Evolutionary conservation across 2,329 filamentous ascomycete genomes (phyloP), one percentile per base, ranked within the genome.

Genomic region (Xylaria hypoxylon): DNA sequence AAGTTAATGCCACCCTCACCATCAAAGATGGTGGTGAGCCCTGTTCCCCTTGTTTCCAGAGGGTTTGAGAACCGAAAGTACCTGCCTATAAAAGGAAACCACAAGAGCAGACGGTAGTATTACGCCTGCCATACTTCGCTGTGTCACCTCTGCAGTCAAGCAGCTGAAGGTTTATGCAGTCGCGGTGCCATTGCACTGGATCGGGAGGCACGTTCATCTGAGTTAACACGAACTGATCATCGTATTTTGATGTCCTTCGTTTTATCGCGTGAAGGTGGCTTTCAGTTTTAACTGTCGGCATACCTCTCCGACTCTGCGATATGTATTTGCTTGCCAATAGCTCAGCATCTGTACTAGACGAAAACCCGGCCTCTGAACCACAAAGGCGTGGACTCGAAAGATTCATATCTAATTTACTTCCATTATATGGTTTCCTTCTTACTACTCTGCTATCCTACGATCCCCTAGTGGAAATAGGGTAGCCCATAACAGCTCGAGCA

Each of bases 21-120:
- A 38, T 22, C 48, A 38, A 50, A 40, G 50, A 33, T 22, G 40
- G 44, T 62, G 19, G 61, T 38, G 26, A 59, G 35, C 45, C 28
- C 35, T 42, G 56, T 19, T 31, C 57, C 44, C 55, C 62, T 62
- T 60, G 69, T 70, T 70, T 70, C 69, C n/a, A 26, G 63, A 65
- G 5, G 40, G 69, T 71, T 70, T 70, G 68, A 65, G 38, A 38
- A 62, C 42, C 33, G 19, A 52, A 50, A 31, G 58, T 48, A 51
- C 19, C 56, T 47, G 35, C 57, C 4, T 28, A 60, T 26, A 11
- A 40, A 13, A 57, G 48, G 53, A 38, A 62, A 57, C 58, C 33
- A 45, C 56, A 35, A 64, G 48, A 59, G 64, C 48, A 51, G 67
- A 70, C 45, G 58, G 48, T 28, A 8, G 5, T 50, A 22, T 50